A percentile compares a stretch with the other conserved stretches of the same genome.
These are phyloP conservation scores for Thielaviopsis musarum DNA, from an alignment of 2,329 filamentous ascomycete species.

Conservation along the genomic window DNA sequence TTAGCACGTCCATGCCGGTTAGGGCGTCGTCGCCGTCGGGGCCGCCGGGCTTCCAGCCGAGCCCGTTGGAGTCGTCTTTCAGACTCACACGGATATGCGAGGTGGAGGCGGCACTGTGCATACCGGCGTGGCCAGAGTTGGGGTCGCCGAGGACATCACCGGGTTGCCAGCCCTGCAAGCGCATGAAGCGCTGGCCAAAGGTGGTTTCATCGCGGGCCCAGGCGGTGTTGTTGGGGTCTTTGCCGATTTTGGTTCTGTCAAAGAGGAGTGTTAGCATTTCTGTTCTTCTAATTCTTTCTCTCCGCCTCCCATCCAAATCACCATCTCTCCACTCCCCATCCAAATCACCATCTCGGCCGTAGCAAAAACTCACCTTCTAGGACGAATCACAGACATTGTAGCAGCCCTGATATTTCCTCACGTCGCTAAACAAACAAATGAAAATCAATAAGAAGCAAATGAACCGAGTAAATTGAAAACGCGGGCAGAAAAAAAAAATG, in stretches of 20 bases:
- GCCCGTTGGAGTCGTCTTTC: constrained; percentile 80
- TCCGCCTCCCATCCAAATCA: background rate
- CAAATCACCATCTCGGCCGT: background rate
- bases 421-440: background rate
- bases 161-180: constrained; percentile 77
- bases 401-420: background rate
- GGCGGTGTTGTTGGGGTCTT: constrained; percentile 89
- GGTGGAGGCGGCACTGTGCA: constrained; percentile 64
- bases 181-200: constrained; percentile 82
- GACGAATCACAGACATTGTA: constrained; percentile 11
- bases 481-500: background rate
- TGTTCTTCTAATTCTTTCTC: background rate
- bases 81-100: constrained; percentile 72
- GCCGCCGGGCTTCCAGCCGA: constrained; percentile 50
- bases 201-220: constrained; percentile 71
- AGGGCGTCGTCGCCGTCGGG: constrained; percentile 57
- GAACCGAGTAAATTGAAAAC: background rate
- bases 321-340: too few species aligned
- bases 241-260: constrained; percentile 50
- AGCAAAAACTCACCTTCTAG: constrained; percentile 7
- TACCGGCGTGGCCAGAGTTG: constrained; percentile 55
- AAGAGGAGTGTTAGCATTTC: background rate
- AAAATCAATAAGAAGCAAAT: too few species aligned
- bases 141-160: constrained; percentile 68
- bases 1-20: constrained; percentile 75